Evolutionary conservation across 2,329 filamentous ascomycete genomes (phyloP).

Genomic region (Talaromyces sp.): DNA sequence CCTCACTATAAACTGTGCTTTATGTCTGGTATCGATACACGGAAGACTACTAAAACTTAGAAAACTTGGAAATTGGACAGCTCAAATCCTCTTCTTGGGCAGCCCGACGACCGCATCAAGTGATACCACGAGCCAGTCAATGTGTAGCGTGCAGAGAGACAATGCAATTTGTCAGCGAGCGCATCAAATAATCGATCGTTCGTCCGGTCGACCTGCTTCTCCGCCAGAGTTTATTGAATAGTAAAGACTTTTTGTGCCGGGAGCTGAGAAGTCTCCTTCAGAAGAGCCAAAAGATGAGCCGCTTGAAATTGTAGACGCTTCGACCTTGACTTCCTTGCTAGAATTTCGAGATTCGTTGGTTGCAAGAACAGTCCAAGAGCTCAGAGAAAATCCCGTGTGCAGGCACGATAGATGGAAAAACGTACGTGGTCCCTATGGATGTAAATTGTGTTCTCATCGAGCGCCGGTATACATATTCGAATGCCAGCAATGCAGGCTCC

Average conservation of each 20-base stretch:
- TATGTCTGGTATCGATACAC: no score
- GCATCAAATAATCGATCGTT: conserved; percentile 22
- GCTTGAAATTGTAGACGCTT: neutral
- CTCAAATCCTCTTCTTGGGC: conserved; percentile 1
- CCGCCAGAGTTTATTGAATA: neutral
- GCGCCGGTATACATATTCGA: conserved; percentile 42
- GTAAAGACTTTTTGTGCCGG: neutral
- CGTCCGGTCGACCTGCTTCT: neutral
- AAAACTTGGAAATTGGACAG: neutral
- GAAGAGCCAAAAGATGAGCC: neutral
- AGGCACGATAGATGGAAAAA: conserved; percentile 31
- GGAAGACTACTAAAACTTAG: neutral
- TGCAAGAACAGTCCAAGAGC: conserved; percentile 10
- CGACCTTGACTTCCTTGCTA: neutral
- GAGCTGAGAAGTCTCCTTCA: neutral
- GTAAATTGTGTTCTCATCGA: conserved; percentile 40
- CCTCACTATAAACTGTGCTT: no score
- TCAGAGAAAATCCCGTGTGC: conserved; percentile 39
- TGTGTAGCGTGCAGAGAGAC: conserved; percentile 21
- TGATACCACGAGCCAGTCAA: neutral
- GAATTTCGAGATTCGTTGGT: neutral
- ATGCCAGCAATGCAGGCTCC: conserved; percentile 41
- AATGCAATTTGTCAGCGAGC: conserved; percentile 26
- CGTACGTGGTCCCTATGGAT: conserved; percentile 28
- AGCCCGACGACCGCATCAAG: neutral